Evolutionary conservation across 1,284 basidiomycete genomes (phyloP).

Genomic region (Cryptococcus jaspeensis): DNA sequence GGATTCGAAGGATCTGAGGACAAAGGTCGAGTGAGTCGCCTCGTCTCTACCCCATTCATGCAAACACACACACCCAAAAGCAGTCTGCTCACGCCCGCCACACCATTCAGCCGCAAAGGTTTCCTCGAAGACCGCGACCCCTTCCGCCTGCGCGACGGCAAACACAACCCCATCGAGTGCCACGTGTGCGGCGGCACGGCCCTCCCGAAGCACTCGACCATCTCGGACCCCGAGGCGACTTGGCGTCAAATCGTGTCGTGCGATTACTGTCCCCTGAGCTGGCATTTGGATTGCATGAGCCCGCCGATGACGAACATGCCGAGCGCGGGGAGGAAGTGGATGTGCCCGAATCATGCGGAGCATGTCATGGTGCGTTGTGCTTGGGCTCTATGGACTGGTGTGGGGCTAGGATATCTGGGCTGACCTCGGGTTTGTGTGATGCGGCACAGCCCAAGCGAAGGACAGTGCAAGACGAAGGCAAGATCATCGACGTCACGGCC

Average conservation of each 20-base stretch:
- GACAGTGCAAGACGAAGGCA: conserved; percentile 66
- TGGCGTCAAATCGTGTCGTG: conserved; percentile 75
- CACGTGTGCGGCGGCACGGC: conserved; percentile 84
- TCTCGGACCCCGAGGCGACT: conserved; percentile 39
- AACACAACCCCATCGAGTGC: conserved; percentile 77
- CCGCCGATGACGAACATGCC: conserved; percentile 88
- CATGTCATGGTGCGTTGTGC: conserved; percentile 57
- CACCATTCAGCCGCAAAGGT: conserved; percentile 70
- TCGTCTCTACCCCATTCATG: too few relatives aligned
- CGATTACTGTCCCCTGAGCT: conserved; percentile 92
- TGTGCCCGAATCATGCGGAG: conserved; percentile 95
- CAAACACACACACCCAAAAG: conserved; percentile 2
- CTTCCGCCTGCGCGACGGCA: conserved; percentile 79
- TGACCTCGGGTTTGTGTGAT: too few relatives aligned
- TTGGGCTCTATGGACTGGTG: conserved; percentile 9
- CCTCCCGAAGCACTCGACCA: conserved; percentile 32
- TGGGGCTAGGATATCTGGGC: too few relatives aligned
- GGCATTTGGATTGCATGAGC: conserved; percentile 95
- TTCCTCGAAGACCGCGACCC: conserved; percentile 89
- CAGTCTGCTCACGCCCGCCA: not conserved
- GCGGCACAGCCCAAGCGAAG: conserved; percentile 66
- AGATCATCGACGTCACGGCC: conserved; percentile 68
- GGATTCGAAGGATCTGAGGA: conserved; percentile 69
- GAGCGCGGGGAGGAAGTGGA: conserved; percentile 87
- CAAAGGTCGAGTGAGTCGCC: conserved; percentile 63